Evolutionary conservation across 768 basidiomycete species (phyloP).

Genomic region (Xerocomellus chrysenteron): DNA sequence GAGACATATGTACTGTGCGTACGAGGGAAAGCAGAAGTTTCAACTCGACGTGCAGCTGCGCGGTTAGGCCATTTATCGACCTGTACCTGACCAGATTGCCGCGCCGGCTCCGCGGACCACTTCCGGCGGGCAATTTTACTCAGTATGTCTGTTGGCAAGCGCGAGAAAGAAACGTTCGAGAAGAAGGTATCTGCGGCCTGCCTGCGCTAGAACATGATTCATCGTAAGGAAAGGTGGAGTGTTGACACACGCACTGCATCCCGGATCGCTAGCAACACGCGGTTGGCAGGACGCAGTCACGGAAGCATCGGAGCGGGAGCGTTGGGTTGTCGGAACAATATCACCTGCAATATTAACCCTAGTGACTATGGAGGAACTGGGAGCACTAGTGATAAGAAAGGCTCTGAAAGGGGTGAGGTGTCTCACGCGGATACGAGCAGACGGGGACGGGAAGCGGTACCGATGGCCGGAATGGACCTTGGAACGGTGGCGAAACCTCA

Average conservation of each 20-base stretch:
- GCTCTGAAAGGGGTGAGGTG: background rate
- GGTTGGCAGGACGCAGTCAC: background rate
- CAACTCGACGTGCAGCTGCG: conserved; percentile 2
- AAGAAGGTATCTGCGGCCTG: background rate
- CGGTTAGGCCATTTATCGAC: background rate
- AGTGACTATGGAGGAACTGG: no score
- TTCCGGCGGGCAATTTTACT: background rate
- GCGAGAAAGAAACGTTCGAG: background rate
- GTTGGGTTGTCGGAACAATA: background rate
- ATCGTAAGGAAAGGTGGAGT: background rate
- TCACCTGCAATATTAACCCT: background rate
- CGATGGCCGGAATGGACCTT: background rate
- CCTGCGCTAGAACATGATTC: background rate
- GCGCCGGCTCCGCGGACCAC: background rate
- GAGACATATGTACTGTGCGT: no score
- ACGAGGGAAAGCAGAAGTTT: conserved; percentile 4
- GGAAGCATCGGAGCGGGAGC: background rate
- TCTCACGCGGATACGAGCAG: background rate
- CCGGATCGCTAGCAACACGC: background rate
- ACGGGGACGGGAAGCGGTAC: background rate
- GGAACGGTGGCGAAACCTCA: background rate
- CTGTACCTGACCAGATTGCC: background rate
- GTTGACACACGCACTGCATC: background rate
- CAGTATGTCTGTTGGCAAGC: background rate
- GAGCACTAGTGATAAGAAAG: no score